Base-by-base conservation (phyloP, 495 filamentous ascomycete genomes). In the Podospora pseudocomata region DNA sequence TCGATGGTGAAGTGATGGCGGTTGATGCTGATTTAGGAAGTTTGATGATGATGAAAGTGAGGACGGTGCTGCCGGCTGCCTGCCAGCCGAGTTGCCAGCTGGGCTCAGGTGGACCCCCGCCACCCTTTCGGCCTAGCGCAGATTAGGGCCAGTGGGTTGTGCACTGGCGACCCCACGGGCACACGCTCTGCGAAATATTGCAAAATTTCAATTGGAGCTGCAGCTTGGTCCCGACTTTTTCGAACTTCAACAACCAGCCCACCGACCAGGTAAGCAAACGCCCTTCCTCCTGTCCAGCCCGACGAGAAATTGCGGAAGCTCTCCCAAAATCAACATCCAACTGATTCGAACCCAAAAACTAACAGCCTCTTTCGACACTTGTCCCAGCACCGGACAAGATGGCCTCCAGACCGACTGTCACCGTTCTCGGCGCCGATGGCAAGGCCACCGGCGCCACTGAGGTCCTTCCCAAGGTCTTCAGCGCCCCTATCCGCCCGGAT, bases 401-500 rank as follows among this genome's bases (percentile, higher is more conserved):
- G 93, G 91, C 93, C 84, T 92, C 90, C 79, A 87, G 94, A 84
- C 95, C 94, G 75, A 97, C 93, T 77, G 94, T 97, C 82, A 91
- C 92, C 79, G 92, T 99, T 83, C 87, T 96, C 85, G 86, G 87
- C 80, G 92, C 91, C 80, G 93, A 96, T 88, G 96, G 95, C 84
- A 86, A 89, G 81, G 84, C 94, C 84, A 90, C 89, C 84, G 90
- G 91, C 79, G 86, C 88, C 77, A 94, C 93, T 76, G 86, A 91
- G 81, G 88, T 94, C 78, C 90, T 99, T 70, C 95, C 95, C 74
- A 86, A 91, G 79, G 95, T 99, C 82, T 99, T 99, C 90, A 86
- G 86, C 80, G 86, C 92, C 70, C 95, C 96, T 69, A 98, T 99
- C 86, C 96, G 95, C 82, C 92, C 92, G 74, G 95, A 99, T 84